Evolutionary conservation across 2,329 filamentous ascomycete species (phyloP), one percentile per base, ranked within the genome.

Genomic region (Fusarium equiseti): DNA sequence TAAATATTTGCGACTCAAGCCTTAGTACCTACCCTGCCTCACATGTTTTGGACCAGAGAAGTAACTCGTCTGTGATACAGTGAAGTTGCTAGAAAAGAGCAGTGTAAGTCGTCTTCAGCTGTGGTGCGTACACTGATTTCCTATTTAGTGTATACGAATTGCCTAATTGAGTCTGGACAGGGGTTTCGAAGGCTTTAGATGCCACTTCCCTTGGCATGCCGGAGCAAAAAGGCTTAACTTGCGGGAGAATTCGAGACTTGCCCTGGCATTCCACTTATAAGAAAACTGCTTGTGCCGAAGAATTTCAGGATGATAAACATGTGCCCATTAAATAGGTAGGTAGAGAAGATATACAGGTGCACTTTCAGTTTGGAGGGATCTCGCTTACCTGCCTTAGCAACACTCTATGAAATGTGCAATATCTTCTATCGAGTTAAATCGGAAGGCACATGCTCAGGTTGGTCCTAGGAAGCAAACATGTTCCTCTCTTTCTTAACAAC

Each of bases 111-210:
- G 53, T 44, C 31, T 42, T 51, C n/a, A 40, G 26, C 20, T 53
- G 38, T 60, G 43, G 27, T 64, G 71, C 75, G 72, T 75, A 72
- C 61, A 77, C 75, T 75, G 58, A 61, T 72, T 75, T 71, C 69
- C 73, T 20, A 29, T 66, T 56, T 74, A 31, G 65, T 53, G 70
- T 51, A 74, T 32, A 75, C 73, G 73, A 56, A 66, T 73, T 74
- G 52, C 73, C 71, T 50, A 52, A 67, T 72, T 29, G 16, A 59
- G 71, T 59, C 29, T 11, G 12, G 32, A 9, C 54, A 50, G 32
- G 45, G 49, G 18, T 24, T 32, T 24, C 7, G 5, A 24, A 29
- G 24, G n/a, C 10, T 29, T 15, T 26, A 26, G 38, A 13, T 56
- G 22, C 35, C 38, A 59, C 52, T 64, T 65, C 22, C 27, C 24